These are phyloP conservation scores for Ustanciosporium gigantosporum DNA, from an alignment of 1,284 basidiomycete species.

Conservation along the genomic window DNA sequence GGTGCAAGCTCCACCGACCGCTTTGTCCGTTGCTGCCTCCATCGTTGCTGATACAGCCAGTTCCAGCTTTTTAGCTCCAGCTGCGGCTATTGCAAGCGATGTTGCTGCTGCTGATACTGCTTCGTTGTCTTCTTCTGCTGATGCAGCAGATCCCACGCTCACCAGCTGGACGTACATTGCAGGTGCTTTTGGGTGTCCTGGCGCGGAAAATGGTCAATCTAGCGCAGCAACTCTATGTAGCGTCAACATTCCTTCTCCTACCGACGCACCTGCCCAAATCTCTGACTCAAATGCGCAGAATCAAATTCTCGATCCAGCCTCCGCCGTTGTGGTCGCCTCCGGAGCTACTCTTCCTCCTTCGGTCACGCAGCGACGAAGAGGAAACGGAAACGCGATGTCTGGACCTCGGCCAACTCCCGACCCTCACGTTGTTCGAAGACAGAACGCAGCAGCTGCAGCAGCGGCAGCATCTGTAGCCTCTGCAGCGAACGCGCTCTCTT, in stretches of 20 bases:
- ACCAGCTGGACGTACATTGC: conserved; percentile 24
- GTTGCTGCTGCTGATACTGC: no score
- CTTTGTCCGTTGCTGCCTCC: background rate
- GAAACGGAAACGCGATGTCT: no score
- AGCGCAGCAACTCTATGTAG: conserved; percentile 22
- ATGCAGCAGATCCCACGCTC: background rate
- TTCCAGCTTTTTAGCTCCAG: no score
- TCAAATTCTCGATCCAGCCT: no score
- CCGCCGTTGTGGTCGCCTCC: background rate
- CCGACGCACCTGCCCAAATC: no score
- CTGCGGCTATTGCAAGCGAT: background rate
- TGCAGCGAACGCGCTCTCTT: background rate
- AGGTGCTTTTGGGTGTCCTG: conserved; percentile 26
- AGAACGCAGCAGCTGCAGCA: background rate
- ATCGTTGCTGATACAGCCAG: conserved; percentile 7
- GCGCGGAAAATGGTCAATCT: background rate
- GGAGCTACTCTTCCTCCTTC: background rate
- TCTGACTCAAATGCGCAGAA: no score
- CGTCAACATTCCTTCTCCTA: conserved; percentile 5
- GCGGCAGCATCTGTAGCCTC: no score
- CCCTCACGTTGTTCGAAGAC: conserved; percentile 1
- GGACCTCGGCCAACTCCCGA: conserved; percentile 14
- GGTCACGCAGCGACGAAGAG: background rate
- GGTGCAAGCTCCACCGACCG: background rate
- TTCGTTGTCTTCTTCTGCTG: conserved; percentile 1